phyloP scores from a whole-genome alignment of 2,329 filamentous ascomycete species.

The Ophiostoma populinum region DNA sequence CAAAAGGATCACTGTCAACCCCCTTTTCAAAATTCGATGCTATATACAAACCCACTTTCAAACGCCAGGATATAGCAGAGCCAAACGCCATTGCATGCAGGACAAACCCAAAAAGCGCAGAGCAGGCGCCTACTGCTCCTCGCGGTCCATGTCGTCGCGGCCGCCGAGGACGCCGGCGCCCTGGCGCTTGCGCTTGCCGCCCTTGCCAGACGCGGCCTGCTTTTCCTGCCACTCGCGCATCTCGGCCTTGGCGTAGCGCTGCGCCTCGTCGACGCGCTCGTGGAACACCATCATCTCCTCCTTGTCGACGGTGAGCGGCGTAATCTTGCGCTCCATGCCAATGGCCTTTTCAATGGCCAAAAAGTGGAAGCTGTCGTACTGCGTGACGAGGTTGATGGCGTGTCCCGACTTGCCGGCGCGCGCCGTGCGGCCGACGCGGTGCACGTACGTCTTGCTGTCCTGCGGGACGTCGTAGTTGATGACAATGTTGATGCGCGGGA shows the following conservation, averaged over 20 bases:
- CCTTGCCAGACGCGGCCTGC: slow-evolving; percentile 20
- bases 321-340: slow-evolving; percentile 47
- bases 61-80: background rate
- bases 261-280: slow-evolving; percentile 63
- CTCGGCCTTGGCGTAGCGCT: slow-evolving; percentile 59
- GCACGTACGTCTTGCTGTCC: slow-evolving; percentile 81
- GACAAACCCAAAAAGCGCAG: background rate
- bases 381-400: slow-evolving; percentile 66
- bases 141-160: slow-evolving; percentile 53
- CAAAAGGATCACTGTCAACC: too few species aligned
- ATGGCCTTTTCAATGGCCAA: slow-evolving; percentile 68
- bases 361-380: slow-evolving; percentile 74
- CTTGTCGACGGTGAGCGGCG: slow-evolving; percentile 51
- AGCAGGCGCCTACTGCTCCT: slow-evolving; percentile 40
- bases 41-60: too few species aligned
- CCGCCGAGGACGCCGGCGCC: slow-evolving; percentile 16
- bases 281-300: slow-evolving; percentile 77
- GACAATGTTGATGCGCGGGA: slow-evolving; percentile 75
- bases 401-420: slow-evolving; percentile 72
- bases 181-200: slow-evolving; percentile 28
- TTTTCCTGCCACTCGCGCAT: slow-evolving; percentile 52
- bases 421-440: slow-evolving; percentile 75
- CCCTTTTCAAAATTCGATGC: too few species aligned
- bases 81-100: background rate
- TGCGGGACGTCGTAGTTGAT: slow-evolving; percentile 72